A percentile compares a stretch with the other conserved stretches of the same genome.
Conservation (phyloP, 495 filamentous ascomycete species). For the Poronia punctata region DNA sequence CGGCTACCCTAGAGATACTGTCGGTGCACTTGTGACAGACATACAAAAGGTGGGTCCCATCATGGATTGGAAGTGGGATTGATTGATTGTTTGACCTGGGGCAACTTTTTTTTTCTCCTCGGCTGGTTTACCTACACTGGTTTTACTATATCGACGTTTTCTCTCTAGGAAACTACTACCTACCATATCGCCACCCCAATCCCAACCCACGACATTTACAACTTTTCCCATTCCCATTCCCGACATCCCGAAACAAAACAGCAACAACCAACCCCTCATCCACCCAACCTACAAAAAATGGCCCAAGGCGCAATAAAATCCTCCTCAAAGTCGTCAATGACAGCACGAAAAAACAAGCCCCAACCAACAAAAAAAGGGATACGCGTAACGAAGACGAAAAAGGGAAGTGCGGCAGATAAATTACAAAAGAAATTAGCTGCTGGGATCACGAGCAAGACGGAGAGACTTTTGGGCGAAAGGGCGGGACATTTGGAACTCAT, state of each 20-base stretch:
- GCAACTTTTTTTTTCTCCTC: too few species aligned
- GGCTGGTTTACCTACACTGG: too few species aligned
- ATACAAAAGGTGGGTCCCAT: too few species aligned
- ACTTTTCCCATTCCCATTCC: neutral
- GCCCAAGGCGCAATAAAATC: constrained; percentile 41
- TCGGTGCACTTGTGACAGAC: too few species aligned
- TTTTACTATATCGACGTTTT: too few species aligned
- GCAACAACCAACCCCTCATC: neutral
- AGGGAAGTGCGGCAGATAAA: constrained; percentile 32
- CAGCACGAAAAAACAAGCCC: constrained; percentile 26
- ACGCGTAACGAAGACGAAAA: constrained; percentile 31
- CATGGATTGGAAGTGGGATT: too few species aligned
- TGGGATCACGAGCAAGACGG: constrained; percentile 37
- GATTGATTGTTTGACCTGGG: too few species aligned
- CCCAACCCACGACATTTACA: too few species aligned
- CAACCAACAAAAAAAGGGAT: constrained; percentile 26
- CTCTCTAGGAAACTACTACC: too few species aligned
- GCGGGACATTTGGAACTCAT: constrained; percentile 45
- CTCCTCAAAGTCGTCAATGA: constrained; percentile 13
- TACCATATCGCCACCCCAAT: too few species aligned
- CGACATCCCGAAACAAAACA: neutral
- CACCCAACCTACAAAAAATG: constrained; percentile 22
- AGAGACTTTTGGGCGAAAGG: constrained; percentile 39
- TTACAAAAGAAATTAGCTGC: constrained; percentile 33
- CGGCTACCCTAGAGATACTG: neutral